These are phyloP conservation scores for Elsinoe arachidis DNA, from an alignment of 2,329 filamentous ascomycete species.

Conservation along the genomic window DNA sequence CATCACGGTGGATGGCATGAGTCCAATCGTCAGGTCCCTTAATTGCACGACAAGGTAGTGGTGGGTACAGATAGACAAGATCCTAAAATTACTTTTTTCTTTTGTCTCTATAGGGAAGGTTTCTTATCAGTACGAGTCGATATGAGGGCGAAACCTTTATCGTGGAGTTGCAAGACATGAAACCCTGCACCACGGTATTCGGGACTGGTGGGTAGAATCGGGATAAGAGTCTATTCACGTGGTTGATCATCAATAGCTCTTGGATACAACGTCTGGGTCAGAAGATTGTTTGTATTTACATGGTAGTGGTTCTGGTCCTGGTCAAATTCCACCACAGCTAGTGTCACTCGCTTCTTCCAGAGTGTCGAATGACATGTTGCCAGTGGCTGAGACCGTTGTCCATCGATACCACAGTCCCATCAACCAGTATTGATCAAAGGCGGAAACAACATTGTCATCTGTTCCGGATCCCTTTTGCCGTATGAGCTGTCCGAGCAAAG, in stretches of 20 bases:
- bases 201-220: background rate
- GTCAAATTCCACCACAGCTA: background rate
- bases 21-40: background rate
- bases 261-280: background rate
- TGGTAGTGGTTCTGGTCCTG: background rate
- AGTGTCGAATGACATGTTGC: background rate
- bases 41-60: background rate
- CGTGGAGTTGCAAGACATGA: background rate
- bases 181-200: background rate
- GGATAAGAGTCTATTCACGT: background rate
- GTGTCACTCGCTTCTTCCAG: background rate
- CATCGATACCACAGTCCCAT: background rate
- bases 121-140: background rate
- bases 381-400: background rate
- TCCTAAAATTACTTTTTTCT: background rate
- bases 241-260: background rate
- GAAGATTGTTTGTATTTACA: background rate
- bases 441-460: constrained; percentile 46
- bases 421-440: constrained; percentile 22
- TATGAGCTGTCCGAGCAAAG: constrained; percentile 52
- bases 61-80: background rate
- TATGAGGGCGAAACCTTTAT: background rate
- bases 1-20: background rate
- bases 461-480: constrained; percentile 43
- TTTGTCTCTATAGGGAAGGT: background rate